These are phyloP conservation scores for Paragyromitra xinjiangensis DNA, from an alignment of 495 filamentous ascomycete species.

Conservation along the genomic window DNA sequence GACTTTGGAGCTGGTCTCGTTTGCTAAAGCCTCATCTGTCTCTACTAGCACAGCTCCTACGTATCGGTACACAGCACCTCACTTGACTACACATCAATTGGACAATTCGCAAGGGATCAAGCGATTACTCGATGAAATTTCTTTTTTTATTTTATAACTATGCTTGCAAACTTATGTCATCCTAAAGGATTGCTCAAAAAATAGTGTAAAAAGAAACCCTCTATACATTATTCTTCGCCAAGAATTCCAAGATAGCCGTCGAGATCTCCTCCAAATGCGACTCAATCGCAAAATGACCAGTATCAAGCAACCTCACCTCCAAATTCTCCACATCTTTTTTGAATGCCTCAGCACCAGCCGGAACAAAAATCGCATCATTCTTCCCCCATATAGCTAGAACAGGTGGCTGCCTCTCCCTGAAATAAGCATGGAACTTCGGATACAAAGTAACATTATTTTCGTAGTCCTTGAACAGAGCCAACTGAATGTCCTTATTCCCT, in stretches of 20 bases:
- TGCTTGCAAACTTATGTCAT: neutral
- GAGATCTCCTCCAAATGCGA: conserved; percentile 65
- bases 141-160: neutral
- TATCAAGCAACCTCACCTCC: conserved; percentile 66
- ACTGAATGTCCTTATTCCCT: conserved; percentile 66
- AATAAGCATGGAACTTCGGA: conserved; percentile 68
- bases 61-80: neutral
- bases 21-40: neutral
- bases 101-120: neutral
- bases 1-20: neutral
- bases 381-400: conserved; percentile 71
- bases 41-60: neutral
- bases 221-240: conserved; percentile 56
- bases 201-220: neutral
- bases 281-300: conserved; percentile 72
- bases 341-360: conserved; percentile 69
- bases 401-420: conserved; percentile 65
- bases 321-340: conserved; percentile 65
- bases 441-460: conserved; percentile 66
- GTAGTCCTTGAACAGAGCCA: conserved; percentile 70
- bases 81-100: neutral
- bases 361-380: conserved; percentile 68
- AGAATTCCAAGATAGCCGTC: conserved; percentile 62
- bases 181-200: neutral
- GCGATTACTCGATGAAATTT: neutral